Percentiles rank a stretch among this genome's conserved stretches.
Conservation (phyloP, 768 basidiomycete genomes). For the Cantharellus cinnabarinus region DNA sequence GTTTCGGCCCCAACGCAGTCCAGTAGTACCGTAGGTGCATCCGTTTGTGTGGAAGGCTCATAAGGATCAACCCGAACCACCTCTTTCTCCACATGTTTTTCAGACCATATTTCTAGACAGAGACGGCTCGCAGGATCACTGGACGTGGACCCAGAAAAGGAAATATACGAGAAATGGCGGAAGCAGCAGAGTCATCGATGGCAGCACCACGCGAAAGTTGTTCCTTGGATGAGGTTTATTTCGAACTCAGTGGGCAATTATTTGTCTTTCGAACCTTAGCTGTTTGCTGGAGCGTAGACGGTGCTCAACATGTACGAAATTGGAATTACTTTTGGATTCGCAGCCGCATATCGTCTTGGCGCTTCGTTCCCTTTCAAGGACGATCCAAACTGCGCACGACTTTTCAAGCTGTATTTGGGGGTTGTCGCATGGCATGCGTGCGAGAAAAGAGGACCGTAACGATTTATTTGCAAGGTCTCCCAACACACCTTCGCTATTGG, state of each 20-base stretch:
- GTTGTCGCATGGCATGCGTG: not conserved
- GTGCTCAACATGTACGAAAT: conserved; percentile 19
- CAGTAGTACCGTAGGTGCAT: not conserved
- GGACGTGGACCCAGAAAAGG: conserved; percentile 23
- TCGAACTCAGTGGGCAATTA: not conserved
- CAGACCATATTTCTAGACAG: conserved; percentile 31
- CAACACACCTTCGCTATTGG: no score
- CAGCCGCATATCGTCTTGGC: conserved; percentile 22
- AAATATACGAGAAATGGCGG: conserved; percentile 30
- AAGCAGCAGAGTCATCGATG: conserved; percentile 33
- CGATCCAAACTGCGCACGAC: conserved; percentile 9
- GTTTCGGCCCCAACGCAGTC: not conserved
- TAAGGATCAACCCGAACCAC: conserved; percentile 13
- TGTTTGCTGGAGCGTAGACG: conserved; percentile 22
- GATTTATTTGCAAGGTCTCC: not conserved
- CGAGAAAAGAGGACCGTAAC: not conserved
- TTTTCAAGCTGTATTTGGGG: not conserved
- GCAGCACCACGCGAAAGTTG: conserved; percentile 18
- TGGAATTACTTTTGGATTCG: conserved; percentile 22
- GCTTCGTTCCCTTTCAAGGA: conserved; percentile 19
- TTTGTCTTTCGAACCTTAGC: not conserved
- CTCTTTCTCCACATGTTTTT: conserved; percentile 26
- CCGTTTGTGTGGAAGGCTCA: not conserved
- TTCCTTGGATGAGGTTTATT: conserved; percentile 20
- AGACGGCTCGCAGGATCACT: conserved; percentile 21